Conservation (phyloP, 2,329 filamentous ascomycete genomes). For the Tolypocladium endophyticum region DNA sequence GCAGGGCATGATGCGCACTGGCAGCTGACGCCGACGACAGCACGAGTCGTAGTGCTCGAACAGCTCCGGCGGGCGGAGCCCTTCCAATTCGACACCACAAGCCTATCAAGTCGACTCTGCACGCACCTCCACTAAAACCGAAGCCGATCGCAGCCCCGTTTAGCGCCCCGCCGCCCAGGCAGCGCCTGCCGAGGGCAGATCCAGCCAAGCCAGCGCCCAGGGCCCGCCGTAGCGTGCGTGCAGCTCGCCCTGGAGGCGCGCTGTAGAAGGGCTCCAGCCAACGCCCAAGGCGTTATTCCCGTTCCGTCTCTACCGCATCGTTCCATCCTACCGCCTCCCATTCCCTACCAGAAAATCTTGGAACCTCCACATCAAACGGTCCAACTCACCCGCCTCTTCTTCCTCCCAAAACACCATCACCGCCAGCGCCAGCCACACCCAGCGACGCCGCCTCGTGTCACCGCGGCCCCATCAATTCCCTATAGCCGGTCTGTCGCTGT, state of each 20-base stretch:
- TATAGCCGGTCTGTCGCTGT: background rate
- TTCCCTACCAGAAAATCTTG: background rate
- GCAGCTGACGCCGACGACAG: background rate
- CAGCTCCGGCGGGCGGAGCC: too few relatives aligned
- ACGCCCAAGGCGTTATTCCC: constrained; percentile 2
- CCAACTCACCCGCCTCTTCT: background rate
- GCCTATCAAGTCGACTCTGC: background rate
- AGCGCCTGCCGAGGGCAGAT: background rate
- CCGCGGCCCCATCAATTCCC: background rate
- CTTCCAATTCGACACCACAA: background rate
- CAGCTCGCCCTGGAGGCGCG: background rate
- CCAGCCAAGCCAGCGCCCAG: background rate
- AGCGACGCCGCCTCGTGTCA: background rate
- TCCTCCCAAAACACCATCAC: background rate
- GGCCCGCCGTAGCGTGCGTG: background rate
- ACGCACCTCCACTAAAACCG: background rate
- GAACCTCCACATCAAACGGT: background rate
- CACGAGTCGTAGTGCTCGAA: background rate
- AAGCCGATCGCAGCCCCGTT: background rate
- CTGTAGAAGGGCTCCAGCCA: background rate
- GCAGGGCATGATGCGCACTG: background rate
- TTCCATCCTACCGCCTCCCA: background rate
- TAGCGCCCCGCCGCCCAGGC: background rate
- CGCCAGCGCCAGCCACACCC: background rate
- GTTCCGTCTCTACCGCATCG: constrained; percentile 11